Conservation (phyloP, 2,329 filamentous ascomycete species). For the Diaporthe longicolla region DNA sequence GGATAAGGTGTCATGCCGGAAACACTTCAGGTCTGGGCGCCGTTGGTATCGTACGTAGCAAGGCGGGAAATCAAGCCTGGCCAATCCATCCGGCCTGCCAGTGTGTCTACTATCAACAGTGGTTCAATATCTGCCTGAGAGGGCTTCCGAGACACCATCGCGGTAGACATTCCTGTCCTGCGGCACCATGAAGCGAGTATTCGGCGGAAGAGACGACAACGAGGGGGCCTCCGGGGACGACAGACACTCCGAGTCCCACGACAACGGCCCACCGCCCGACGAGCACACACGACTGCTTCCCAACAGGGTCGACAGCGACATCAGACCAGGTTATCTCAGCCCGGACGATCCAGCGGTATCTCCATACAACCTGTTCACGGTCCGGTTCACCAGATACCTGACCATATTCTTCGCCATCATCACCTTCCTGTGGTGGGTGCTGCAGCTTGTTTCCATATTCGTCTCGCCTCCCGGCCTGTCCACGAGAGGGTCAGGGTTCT, state of each 20-base stretch:
- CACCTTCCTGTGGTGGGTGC: constrained; percentile 92
- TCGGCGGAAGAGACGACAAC: constrained; percentile 42
- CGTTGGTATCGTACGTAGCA: not conserved
- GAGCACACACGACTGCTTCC: constrained; percentile 78
- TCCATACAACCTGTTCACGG: constrained; percentile 94
- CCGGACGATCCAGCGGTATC: constrained; percentile 89
- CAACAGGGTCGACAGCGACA: constrained; percentile 71
- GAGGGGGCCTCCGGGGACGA: constrained; percentile 49
- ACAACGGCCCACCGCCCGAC: constrained; percentile 53
- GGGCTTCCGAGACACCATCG: not conserved
- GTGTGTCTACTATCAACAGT: not conserved
- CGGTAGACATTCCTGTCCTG: not conserved
- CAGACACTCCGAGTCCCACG: constrained; percentile 43
- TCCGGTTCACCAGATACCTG: constrained; percentile 83
- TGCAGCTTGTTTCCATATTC: constrained; percentile 91
- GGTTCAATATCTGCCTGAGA: not conserved
- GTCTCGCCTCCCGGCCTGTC: constrained; percentile 90
- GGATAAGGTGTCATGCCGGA: constrained; percentile 1
- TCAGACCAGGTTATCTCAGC: constrained; percentile 69
- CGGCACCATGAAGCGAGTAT: constrained; percentile 38
- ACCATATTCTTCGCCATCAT: constrained; percentile 82
- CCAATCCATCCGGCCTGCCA: not conserved
- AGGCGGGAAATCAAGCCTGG: not conserved
- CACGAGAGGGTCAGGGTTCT: constrained; percentile 92
- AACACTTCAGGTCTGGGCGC: not conserved